Base-by-base conservation (phyloP, 768 basidiomycete species). In the Dacryopinax spathularia region DNA sequence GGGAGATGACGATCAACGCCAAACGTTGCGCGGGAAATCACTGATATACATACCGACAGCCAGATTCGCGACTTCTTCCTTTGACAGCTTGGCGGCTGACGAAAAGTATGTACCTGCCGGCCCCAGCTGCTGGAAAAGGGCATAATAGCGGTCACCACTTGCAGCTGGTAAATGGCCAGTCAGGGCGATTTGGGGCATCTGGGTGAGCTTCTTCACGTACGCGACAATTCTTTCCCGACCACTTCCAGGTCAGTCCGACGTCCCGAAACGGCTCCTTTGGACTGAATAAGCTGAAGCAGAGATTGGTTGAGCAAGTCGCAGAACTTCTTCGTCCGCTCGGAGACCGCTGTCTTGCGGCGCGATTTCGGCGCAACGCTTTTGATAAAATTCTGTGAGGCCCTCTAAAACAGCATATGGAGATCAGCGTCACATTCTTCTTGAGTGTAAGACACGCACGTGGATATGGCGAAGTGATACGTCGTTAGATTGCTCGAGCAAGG, bases 381-480 rank as follows among this genome's bases (percentile, higher is more conserved):
- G 15, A 29, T 31, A 29, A 56, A 56, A 18, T 56, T 56, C 48
- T 56, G 48, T 3, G 48, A 10, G 25, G 48, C 48, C 20, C 31
- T 56, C 48, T 56, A 29, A 7, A 25, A 60, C 66, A 27, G 37
- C n/a, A n/a, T n/a, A n/a, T n/a, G n/a, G n/a, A n/a, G n/a, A n/a
- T n/a, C n/a, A n/a, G n/a, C n/a, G n/a, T n/a, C n/a, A n/a, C n/a
- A n/a, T n/a, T n/a, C n/a, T n/a, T n/a, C n/a, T n/a, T n/a, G n/a
- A n/a, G n/a, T 41, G 39, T 29, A 3, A 56, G 31, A 18, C 25
- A 56, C 48, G 48, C 10, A 56, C 48, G 20, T 56, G 31, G 18
- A 48, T 34, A 59, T 34, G 31, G 43, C 62, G 43, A 33, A 34
- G 41, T 16, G 41, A 33, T 3, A 48, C 62, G 27, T 48, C 34